Conservation (phyloP, 2,329 filamentous ascomycete species). For the Aspergillus sp. region DNA sequence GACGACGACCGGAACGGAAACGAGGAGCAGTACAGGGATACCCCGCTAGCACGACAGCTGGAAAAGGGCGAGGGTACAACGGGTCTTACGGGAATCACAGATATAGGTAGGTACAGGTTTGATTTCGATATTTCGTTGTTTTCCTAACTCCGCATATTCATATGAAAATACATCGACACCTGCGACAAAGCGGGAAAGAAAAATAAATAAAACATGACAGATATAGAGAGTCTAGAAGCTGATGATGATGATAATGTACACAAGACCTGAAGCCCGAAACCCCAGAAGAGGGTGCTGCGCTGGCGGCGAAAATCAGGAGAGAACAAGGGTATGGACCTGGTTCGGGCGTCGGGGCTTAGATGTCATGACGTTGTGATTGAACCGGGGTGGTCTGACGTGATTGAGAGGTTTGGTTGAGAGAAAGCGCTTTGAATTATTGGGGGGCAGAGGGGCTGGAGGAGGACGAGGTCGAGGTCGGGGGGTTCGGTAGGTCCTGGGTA, state of each 20-base stretch:
- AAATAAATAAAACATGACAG: constrained; percentile 16
- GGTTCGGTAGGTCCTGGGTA: constrained; percentile 30
- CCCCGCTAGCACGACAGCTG: constrained; percentile 55
- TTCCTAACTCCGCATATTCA: constrained; percentile 31
- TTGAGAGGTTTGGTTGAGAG: not conserved
- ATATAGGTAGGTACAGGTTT: constrained; percentile 42
- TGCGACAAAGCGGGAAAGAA: constrained; percentile 20
- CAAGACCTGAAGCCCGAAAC: constrained; percentile 38
- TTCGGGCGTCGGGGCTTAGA: constrained; percentile 57
- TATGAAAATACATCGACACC: constrained; percentile 21
- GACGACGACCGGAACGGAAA: constrained; percentile 45
- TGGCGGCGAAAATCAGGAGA: constrained; percentile 46
- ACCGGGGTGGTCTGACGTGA: constrained; percentile 14
- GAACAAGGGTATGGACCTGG: constrained; percentile 58
- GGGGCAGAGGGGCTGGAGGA: constrained; percentile 39
- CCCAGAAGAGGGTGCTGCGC: constrained; percentile 36
- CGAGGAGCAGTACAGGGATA: constrained; percentile 42
- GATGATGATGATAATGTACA: constrained; percentile 47
- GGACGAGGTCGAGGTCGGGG: constrained; percentile 38
- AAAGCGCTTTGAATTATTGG: constrained; percentile 30
- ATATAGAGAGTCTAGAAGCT: constrained; percentile 20
- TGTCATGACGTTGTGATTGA: constrained; percentile 15
- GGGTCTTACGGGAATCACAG: constrained; percentile 37
- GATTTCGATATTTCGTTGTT: constrained; percentile 16
- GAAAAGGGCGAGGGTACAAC: constrained; percentile 58